Conservation (phyloP, 2,329 filamentous ascomycete species). For the Cryphonectria carpinicola region DNA sequence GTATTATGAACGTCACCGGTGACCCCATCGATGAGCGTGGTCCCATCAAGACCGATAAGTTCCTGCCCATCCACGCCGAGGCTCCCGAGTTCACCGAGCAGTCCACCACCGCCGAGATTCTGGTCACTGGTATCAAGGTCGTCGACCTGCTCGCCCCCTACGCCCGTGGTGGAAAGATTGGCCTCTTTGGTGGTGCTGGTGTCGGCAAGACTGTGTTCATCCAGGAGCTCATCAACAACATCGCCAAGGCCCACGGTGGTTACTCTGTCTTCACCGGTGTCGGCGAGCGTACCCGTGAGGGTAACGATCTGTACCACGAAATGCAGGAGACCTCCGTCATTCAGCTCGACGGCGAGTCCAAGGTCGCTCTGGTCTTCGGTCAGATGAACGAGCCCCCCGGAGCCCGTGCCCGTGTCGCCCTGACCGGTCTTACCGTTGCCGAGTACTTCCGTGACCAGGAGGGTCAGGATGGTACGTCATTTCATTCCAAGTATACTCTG, state of each 20-base stretch:
- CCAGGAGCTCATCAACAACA: slow-evolving; percentile 99
- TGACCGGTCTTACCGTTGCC: slow-evolving; percentile 82
- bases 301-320: slow-evolving; percentile 99
- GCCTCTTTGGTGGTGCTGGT: slow-evolving; percentile 99
- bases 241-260: slow-evolving; percentile 99
- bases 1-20: slow-evolving; percentile 99
- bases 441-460: slow-evolving; percentile 80
- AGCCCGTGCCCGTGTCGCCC: slow-evolving; percentile 98
- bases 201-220: slow-evolving; percentile 99
- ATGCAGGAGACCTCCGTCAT: slow-evolving; percentile 99
- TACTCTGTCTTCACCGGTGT: slow-evolving; percentile 99
- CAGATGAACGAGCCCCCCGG: slow-evolving; percentile 99
- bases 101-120: slow-evolving; percentile 93
- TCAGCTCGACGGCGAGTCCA: slow-evolving; percentile 98
- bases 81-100: slow-evolving; percentile 92
- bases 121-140: slow-evolving; percentile 99
- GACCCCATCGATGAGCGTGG: slow-evolving; percentile 99
- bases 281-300: slow-evolving; percentile 99
- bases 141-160: slow-evolving; percentile 98
- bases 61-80: slow-evolving; percentile 89
- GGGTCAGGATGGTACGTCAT: slow-evolving; percentile 79
- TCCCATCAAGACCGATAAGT: slow-evolving; percentile 92
- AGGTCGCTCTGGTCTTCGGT: slow-evolving; percentile 99
- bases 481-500: slow-evolving; percentile 1
- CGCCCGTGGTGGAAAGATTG: slow-evolving; percentile 99